These are phyloP conservation scores for Lactifluus pinguis DNA, from an alignment of 768 basidiomycete genomes.

Conservation along the genomic window DNA sequence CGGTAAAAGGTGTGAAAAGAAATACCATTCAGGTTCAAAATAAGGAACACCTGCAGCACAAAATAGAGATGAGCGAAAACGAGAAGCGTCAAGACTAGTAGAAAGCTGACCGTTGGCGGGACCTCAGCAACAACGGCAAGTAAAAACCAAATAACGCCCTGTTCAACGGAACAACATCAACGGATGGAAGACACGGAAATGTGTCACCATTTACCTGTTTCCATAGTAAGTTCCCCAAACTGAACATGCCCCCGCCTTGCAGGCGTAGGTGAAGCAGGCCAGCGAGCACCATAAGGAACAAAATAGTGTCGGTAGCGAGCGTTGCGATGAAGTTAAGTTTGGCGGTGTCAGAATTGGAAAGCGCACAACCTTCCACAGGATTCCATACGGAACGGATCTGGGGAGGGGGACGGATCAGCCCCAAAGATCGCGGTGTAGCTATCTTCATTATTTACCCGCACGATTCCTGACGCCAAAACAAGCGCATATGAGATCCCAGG, in stretches of 20 bases:
- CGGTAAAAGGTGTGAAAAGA: background rate
- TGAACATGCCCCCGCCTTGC: background rate
- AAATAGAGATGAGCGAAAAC: background rate
- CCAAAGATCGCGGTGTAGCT: background rate
- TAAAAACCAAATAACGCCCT: slow-evolving; percentile 1
- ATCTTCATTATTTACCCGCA: background rate
- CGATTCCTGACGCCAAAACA: background rate
- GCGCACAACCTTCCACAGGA: background rate
- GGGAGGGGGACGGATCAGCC: background rate
- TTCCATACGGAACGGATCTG: background rate
- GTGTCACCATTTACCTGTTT: background rate
- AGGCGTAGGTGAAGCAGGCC: slow-evolving; percentile 2
- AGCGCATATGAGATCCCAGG: too few relatives aligned
- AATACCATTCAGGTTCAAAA: background rate
- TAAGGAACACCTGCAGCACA: background rate
- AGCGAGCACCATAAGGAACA: slow-evolving; percentile 1
- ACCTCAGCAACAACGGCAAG: background rate
- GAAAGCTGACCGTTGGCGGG: background rate
- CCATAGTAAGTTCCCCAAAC: background rate
- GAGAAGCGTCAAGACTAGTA: background rate
- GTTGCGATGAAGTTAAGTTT: background rate
- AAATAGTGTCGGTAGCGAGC: background rate
- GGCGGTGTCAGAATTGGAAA: background rate
- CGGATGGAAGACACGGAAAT: background rate
- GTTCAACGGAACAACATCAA: background rate